Evolutionary conservation across 1,139 yeast species (phyloP), one percentile per base, ranked within the genome.

Genomic region (Yamadazyma dendronema): DNA sequence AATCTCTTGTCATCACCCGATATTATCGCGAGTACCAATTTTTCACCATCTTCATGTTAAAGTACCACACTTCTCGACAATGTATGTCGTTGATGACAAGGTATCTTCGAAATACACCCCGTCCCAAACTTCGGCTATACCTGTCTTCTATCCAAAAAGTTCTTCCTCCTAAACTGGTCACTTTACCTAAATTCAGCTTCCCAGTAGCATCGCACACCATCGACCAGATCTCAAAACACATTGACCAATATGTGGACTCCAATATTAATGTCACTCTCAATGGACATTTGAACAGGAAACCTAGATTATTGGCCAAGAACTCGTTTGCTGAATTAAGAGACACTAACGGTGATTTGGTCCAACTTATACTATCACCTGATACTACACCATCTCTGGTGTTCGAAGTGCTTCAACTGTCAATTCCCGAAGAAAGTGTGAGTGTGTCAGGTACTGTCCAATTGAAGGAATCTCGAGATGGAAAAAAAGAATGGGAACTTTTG

Each of bases 271-370:
- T 74, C 9, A 61, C 67, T 2, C 50, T 86, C 15, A 76, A 84
- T 50, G 97, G 97, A 0, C 94, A 96, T 85, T 73, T 90, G 17
- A 79, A 87, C 51, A 70, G 76, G 28, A 81, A 82, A 47, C 92
- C 96, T 0, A 73, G 73, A 35, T 49, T 65, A 3, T 53, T 63
- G 53, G 61, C 73, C 6, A 54, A 56, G 13, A 77, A 57, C 72
- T 77, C 63, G 3, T 90, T 90, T 66, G 94, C 85, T 1, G 79
- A 75, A 24, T 59, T 90, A 17, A 68, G 97, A 44, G 97, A 89
- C 56, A 53, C 67, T 21, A 65, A 78, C 37, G 96, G 96, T 1
- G 77, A 79, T 36, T 49, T 62, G 7, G 72, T 83, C 5, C 97
- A 90, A 53, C 54, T 90, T 10, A 72, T 85, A 1, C 45, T 68